A percentile compares a stretch with the other conserved stretches of the same genome.
Conservation (phyloP, 148 eudicot species). For the Camellia granthamiana region DNA sequence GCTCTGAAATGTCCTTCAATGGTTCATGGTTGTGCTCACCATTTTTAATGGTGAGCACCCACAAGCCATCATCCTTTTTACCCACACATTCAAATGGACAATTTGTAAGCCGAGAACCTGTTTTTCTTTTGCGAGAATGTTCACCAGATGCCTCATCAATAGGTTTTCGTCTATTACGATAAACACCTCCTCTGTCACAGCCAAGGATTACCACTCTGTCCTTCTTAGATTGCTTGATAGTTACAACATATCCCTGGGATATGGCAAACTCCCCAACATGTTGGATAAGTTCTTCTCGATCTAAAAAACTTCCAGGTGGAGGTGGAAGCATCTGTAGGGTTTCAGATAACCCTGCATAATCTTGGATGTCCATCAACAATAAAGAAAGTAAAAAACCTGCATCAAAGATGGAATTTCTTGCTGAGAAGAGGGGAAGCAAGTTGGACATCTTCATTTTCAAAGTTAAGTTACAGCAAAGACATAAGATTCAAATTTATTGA, state of each 20-base stretch:
- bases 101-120: conserved; percentile 55
- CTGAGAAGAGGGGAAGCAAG: background rate
- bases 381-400: background rate
- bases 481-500: background rate
- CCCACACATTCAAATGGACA: conserved; percentile 72
- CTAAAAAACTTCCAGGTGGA: conserved; percentile 59
- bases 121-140: conserved; percentile 43
- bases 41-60: conserved; percentile 56
- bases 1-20: conserved; percentile 61
- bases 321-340: conserved; percentile 66
- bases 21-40: conserved; percentile 76
- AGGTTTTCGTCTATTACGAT: conserved; percentile 40
- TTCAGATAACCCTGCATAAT: conserved; percentile 24
- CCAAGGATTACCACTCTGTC: conserved; percentile 58
- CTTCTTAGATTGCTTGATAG: conserved; percentile 58
- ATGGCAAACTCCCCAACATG: conserved; percentile 69
- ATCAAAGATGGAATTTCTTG: background rate
- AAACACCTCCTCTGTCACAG: conserved; percentile 73
- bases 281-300: conserved; percentile 68
- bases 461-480: background rate
- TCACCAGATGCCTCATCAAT: conserved; percentile 42
- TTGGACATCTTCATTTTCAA: background rate
- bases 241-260: conserved; percentile 76
- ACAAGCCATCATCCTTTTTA: conserved; percentile 54
- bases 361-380: conserved; percentile 21